Conservation (phyloP, 768 basidiomycete species). For the Trametopsis cervina region DNA sequence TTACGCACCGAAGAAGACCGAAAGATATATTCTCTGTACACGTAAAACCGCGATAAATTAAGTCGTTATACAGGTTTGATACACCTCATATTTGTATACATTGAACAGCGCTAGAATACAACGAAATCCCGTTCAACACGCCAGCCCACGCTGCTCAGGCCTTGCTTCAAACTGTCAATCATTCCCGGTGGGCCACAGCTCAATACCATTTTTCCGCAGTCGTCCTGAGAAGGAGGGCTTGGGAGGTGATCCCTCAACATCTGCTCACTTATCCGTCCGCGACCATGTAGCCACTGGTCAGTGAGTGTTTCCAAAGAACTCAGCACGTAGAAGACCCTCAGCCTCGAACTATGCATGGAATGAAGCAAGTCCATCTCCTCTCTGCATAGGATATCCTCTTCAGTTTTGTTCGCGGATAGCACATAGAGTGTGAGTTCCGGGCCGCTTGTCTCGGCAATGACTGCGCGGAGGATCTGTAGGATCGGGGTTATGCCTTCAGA, state of each 20-base stretch:
- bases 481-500: conserved; percentile 46
- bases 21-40: too few species aligned
- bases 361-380: conserved; percentile 39
- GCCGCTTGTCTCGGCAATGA: conserved; percentile 35
- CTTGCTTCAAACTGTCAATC: conserved; percentile 28
- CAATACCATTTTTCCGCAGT: conserved; percentile 31
- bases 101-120: conserved; percentile 26
- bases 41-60: too few species aligned
- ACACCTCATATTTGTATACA: too few species aligned
- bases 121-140: conserved; percentile 28
- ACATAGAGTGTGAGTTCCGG: conserved; percentile 37
- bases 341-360: conserved; percentile 22
- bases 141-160: conserved; percentile 29
- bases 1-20: too few species aligned
- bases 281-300: conserved; percentile 31
- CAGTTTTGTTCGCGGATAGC: conserved; percentile 39
- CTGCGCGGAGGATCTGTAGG: conserved; percentile 43
- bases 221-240: conserved; percentile 19
- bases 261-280: conserved; percentile 33
- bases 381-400: conserved; percentile 44
- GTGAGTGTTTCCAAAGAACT: conserved; percentile 19
- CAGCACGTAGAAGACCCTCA: conserved; percentile 40
- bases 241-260: conserved; percentile 38
- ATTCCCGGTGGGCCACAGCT: conserved; percentile 45
- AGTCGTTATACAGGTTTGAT: too few species aligned